Evolutionary conservation across 208 protist species (phyloP).

Genomic region (Trypanosoma melophagium): DNA sequence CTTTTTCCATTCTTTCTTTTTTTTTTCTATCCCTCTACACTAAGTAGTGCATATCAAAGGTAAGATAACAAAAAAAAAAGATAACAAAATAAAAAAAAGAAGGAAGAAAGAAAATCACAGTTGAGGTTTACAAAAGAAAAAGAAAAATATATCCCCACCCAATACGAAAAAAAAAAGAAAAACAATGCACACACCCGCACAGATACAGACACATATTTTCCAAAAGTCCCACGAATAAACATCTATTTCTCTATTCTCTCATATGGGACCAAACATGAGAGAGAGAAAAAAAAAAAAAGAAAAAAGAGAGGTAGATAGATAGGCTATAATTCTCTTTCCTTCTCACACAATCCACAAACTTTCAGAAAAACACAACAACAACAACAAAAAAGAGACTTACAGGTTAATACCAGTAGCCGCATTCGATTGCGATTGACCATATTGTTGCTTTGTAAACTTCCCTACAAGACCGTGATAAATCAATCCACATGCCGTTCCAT

Average conservation of each 20-base stretch:
- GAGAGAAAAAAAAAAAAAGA: not conserved
- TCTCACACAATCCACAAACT: conserved; percentile 2
- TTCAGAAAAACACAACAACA: not conserved
- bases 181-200: not conserved
- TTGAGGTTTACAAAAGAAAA: no score
- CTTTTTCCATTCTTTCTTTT: conserved; percentile 4
- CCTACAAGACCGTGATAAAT: conserved; percentile 70
- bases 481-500: conserved; percentile 71
- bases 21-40: no score
- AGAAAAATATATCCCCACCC: no score
- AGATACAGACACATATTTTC: no score
- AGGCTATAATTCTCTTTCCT: no score
- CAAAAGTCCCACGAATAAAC: no score
- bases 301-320: not conserved
- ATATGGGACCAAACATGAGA: not conserved
- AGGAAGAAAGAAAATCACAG: not conserved
- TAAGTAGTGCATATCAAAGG: no score
- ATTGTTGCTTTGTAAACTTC: conserved; percentile 59
- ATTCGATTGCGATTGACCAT: conserved; percentile 34
- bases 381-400: conserved; percentile 28
- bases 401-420: conserved; percentile 80
- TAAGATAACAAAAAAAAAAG: conserved; percentile 22
- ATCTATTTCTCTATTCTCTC: no score
- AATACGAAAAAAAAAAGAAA: conserved; percentile 5
- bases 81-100: conserved; percentile 16